Percentiles rank a stretch among this genome's conserved stretches.
These are phyloP conservation scores for Suillus hirtellus DNA, from an alignment of 768 basidiomycete genomes.

Conservation along the genomic window DNA sequence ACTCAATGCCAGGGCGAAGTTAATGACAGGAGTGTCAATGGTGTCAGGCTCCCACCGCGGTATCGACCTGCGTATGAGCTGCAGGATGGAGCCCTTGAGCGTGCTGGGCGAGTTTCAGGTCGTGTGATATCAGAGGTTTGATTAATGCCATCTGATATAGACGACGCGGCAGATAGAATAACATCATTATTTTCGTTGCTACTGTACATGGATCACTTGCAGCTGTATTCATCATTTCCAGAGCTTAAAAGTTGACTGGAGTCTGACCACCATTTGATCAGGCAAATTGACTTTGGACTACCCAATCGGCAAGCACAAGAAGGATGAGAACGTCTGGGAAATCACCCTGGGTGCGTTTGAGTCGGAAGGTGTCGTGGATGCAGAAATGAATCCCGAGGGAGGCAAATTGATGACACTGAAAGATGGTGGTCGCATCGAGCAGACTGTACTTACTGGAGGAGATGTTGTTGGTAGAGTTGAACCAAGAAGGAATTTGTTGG, in stretches of 20 bases:
- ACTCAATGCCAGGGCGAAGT: slow-evolving; percentile 1
- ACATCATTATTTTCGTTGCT: neutral
- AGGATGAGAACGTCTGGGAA: neutral
- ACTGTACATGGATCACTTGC: neutral
- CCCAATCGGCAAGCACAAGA: no score
- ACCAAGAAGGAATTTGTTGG: no score
- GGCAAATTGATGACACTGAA: no score
- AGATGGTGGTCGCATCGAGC: no score
- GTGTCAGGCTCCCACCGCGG: slow-evolving; percentile 23
- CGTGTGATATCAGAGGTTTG: slow-evolving; percentile 6
- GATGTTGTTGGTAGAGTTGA: no score
- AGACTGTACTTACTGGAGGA: no score
- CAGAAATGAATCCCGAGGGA: no score
- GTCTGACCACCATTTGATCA: neutral
- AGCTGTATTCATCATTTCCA: neutral
- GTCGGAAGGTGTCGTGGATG: no score
- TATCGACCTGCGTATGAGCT: slow-evolving; percentile 86
- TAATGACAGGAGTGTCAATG: slow-evolving; percentile 9
- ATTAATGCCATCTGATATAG: neutral
- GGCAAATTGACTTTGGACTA: neutral
- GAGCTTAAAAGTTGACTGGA: neutral
- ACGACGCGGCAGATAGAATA: neutral
- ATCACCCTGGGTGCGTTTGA: no score
- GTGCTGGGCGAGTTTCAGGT: slow-evolving; percentile 58
- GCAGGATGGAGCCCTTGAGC: slow-evolving; percentile 68